Evolutionary conservation across 2,329 filamentous ascomycete genomes (phyloP).

Genomic region (Pyrenophora tritici-repentis): DNA sequence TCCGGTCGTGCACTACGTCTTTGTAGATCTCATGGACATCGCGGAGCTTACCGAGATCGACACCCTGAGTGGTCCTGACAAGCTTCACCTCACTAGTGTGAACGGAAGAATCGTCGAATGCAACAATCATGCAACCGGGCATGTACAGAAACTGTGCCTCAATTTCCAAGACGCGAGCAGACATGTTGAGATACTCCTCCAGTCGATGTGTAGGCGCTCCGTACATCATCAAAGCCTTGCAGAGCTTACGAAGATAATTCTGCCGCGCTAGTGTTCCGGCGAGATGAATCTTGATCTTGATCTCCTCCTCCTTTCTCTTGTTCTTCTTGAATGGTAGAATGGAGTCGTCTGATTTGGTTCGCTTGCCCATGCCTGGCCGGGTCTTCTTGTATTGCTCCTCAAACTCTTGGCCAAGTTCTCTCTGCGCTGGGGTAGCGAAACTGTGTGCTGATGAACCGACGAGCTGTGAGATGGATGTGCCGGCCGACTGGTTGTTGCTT

Average conservation of each 20-base stretch:
- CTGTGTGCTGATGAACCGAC: conserved; percentile 51
- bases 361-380: conserved; percentile 45
- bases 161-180: conserved; percentile 83
- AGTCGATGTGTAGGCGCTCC: conserved; percentile 89
- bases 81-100: conserved; percentile 83
- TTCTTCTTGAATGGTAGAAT: conserved; percentile 46
- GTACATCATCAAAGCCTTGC: conserved; percentile 84
- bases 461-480: conserved; percentile 50
- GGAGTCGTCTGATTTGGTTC: conserved; percentile 44
- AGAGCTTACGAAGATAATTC: conserved; percentile 81
- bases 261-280: conserved; percentile 76
- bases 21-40: conserved; percentile 81
- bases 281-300: conserved; percentile 65
- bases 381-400: conserved; percentile 48
- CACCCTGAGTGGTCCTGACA: conserved; percentile 68
- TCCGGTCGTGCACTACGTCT: conserved; percentile 77
- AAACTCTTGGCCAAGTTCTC: conserved; percentile 51
- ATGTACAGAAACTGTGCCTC: conserved; percentile 89
- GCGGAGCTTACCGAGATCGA: conserved; percentile 74
- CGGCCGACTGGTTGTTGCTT: conserved; percentile 38
- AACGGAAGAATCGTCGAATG: conserved; percentile 75
- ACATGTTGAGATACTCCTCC: conserved; percentile 92
- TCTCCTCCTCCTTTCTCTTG: conserved; percentile 54
- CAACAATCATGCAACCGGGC: conserved; percentile 92
- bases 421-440: conserved; percentile 49